Conservation (phyloP, 2,329 filamentous ascomycete species). For the Exserohilum turcica region DNA sequence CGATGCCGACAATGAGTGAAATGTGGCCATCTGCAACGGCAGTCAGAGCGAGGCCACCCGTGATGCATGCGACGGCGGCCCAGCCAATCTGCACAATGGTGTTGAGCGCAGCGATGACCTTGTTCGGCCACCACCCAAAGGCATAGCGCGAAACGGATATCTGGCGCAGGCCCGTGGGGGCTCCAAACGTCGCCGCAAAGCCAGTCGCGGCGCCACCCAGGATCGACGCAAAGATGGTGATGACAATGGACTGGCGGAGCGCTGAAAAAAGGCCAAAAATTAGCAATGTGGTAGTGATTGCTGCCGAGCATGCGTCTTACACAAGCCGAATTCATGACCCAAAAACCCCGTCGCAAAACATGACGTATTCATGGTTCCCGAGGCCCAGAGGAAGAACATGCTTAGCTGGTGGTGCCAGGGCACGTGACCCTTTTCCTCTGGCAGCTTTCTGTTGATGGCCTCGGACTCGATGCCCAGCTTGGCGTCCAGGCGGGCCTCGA, state of each 20-base stretch:
- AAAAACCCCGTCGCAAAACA: constrained; percentile 50
- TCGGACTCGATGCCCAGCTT: constrained; percentile 33
- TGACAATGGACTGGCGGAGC: constrained; percentile 51
- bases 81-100: constrained; percentile 54
- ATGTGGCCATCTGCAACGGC: constrained; percentile 52
- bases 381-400: constrained; percentile 54
- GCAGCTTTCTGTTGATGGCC: constrained; percentile 31
- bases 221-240: constrained; percentile 49
- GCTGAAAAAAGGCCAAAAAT: constrained; percentile 14
- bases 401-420: constrained; percentile 34
- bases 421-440: constrained; percentile 34
- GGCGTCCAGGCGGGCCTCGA: constrained; percentile 28
- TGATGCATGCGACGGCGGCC: constrained; percentile 51
- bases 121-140: constrained; percentile 59
- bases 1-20: constrained; percentile 51
- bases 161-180: constrained; percentile 50
- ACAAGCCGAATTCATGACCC: constrained; percentile 56
- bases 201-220: constrained; percentile 50
- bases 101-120: constrained; percentile 55
- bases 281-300: background rate
- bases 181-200: constrained; percentile 51
- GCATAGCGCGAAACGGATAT: constrained; percentile 54
- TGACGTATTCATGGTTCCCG: constrained; percentile 50
- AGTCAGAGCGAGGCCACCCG: constrained; percentile 50
- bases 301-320: constrained; percentile 13